Evolutionary conservation across 164 flowering plant species (phyloP), one percentile per base, ranked within the genome.

Genomic region (Stephania cephalantha): DNA sequence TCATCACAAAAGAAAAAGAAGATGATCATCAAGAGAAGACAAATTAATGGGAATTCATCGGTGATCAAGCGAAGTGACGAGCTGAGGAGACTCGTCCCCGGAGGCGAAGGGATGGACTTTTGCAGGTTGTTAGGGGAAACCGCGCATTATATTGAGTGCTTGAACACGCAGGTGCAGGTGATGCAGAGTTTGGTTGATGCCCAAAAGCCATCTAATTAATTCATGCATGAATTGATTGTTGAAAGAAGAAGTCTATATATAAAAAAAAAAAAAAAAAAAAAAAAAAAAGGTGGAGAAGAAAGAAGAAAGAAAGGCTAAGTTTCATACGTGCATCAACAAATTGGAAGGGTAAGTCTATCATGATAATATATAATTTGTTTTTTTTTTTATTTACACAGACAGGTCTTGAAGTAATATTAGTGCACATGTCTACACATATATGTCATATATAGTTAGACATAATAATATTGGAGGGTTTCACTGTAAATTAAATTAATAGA

Each of bases 61-160:
- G 1, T 50, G 55, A 48, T 48, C 53, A 50, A 76, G 30, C 68
- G 78, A 69, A 61, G 74, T 0, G 69, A 79, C 30, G 70, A 79
- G 66, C 90, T 89, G 0, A 75, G 88, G 12, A 64, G 58, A 76
- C 79, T 87, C n/a, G 85, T 89, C 0, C 92, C 92, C 1, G 92
- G 92, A 1, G 90, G 90, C 5, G 80, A 85, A 71, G 81, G 69
- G 20, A 86, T 89, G 90, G 90, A 85, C 52, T 53, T 77, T 25
- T 80, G 79, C 74, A 79, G 78, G 31, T 77, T 89, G 80, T 79
- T 89, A 81, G 86, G 82, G 48, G 92, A 89, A 84, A 81, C 92
- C 46, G 86, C 87, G 8, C 82, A 87, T 84, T 89, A 87, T 68
- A 84, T 89, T 15, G 83, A 82, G 81, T 83, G 86, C 65, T 86